These are phyloP conservation scores for Carex sylvatica DNA, from an alignment of 202 grass and related monocot species.

Conservation along the genomic window DNA sequence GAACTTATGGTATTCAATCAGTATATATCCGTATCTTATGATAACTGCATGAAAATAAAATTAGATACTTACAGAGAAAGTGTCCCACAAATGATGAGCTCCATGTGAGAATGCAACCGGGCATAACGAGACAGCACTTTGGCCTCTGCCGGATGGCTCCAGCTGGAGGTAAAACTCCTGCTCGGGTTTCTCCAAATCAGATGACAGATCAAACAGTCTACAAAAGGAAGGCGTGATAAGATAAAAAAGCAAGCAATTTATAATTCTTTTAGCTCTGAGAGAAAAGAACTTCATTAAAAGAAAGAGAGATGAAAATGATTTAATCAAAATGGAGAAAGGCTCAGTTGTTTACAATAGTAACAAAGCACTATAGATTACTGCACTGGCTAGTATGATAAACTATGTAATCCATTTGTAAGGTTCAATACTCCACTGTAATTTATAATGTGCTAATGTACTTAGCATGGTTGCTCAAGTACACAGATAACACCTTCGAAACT, in stretches of 20 bases:
- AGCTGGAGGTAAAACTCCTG: conserved; percentile 89
- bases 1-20: neutral
- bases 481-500: neutral
- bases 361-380: neutral
- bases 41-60: neutral
- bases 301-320: neutral
- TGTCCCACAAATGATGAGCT: conserved; percentile 89
- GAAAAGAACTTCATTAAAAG: neutral
- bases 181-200: conserved; percentile 69
- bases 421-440: neutral
- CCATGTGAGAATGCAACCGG: conserved; percentile 88
- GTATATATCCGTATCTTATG: neutral
- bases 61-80: conserved; percentile 63
- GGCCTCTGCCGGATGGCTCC: conserved; percentile 63
- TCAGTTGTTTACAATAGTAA: neutral
- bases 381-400: neutral
- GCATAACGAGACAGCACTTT: conserved; percentile 65
- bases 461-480: neutral
- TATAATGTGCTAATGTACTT: neutral
- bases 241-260: conserved; percentile 17
- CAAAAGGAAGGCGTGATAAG: conserved; percentile 22
- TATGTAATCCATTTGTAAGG: neutral
- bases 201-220: conserved; percentile 94
- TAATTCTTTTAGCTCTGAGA: neutral
- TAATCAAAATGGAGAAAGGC: neutral